phyloP scores from a whole-genome alignment of 441 rosid species.

The Cnidoscolus chayamansa region DNA sequence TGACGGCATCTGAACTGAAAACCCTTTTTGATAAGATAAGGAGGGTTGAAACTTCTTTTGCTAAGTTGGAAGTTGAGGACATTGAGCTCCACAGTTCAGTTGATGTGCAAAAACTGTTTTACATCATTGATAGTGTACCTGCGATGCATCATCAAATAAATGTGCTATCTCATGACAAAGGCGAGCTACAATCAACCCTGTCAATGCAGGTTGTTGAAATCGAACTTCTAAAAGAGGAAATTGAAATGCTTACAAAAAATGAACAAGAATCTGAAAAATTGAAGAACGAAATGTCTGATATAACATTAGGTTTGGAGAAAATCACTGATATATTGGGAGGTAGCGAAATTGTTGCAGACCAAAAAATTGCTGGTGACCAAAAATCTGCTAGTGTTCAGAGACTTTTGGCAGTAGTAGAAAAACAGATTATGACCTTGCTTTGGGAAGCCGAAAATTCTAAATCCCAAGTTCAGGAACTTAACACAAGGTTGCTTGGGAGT shows the following conservation, averaged over 20 bases:
- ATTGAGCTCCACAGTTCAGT: slow-evolving; percentile 40
- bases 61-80: slow-evolving; percentile 37
- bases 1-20: slow-evolving; percentile 53
- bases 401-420: slow-evolving; percentile 55
- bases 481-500: slow-evolving; percentile 57
- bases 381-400: slow-evolving; percentile 36
- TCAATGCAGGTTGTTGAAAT: slow-evolving; percentile 51
- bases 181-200: slow-evolving; percentile 51
- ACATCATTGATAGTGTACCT: slow-evolving; percentile 48
- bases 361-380: slow-evolving; percentile 38
- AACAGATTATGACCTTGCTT: slow-evolving; percentile 44
- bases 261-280: slow-evolving; percentile 44
- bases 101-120: slow-evolving; percentile 55
- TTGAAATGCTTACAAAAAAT: slow-evolving; percentile 30
- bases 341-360: slow-evolving; percentile 40
- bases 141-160: slow-evolving; percentile 56
- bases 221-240: slow-evolving; percentile 54
- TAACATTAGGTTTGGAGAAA: slow-evolving; percentile 55
- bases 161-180: slow-evolving; percentile 45
- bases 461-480: slow-evolving; percentile 58
- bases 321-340: slow-evolving; percentile 46
- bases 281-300: slow-evolving; percentile 50
- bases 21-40: slow-evolving; percentile 58
- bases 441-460: slow-evolving; percentile 63
- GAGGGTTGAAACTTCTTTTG: slow-evolving; percentile 44